Percentiles rank a stretch among this genome's conserved stretches.
Evolutionary conservation across 164 flowering plant species (phyloP).

Genomic region (Nymphaea thermarum): DNA sequence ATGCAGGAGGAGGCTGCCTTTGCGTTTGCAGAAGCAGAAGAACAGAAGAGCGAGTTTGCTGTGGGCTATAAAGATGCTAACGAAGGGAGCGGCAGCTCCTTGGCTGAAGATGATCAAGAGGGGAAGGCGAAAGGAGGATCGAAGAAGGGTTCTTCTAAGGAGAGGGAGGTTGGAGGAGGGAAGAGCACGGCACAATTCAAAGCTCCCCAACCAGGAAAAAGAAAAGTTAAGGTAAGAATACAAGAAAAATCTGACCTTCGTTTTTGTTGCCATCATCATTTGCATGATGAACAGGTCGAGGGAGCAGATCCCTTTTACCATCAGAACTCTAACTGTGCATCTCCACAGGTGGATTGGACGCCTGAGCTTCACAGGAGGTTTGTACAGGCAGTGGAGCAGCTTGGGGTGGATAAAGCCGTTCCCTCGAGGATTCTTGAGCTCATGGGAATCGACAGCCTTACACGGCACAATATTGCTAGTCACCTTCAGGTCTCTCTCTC

Average conservation of each 20-base stretch:
- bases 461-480: slow-evolving; percentile 97
- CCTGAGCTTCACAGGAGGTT: slow-evolving; percentile 87
- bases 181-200: slow-evolving; percentile 9
- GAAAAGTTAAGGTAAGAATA: slow-evolving; percentile 42
- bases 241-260: too few relatives aligned
- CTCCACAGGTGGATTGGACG: slow-evolving; percentile 89
- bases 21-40: background rate
- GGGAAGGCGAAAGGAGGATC: background rate
- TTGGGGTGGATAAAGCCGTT: slow-evolving; percentile 96
- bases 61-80: slow-evolving; percentile 31
- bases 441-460: slow-evolving; percentile 94
- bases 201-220: slow-evolving; percentile 30
- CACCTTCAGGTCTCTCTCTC: slow-evolving; percentile 69
- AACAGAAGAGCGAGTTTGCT: background rate
- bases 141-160: slow-evolving; percentile 4
- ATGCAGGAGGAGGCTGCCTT: slow-evolving; percentile 20
- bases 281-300: too few relatives aligned
- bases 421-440: slow-evolving; percentile 93
- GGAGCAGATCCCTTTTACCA: too few relatives aligned
- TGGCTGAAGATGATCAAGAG: slow-evolving; percentile 1
- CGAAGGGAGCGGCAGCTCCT: slow-evolving; percentile 23
- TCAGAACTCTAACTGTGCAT: background rate
- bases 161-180: slow-evolving; percentile 25
- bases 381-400: slow-evolving; percentile 98
- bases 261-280: too few relatives aligned